phyloP scores from a whole-genome alignment of 331 rosid species.

The Prunus yedoensis region DNA sequence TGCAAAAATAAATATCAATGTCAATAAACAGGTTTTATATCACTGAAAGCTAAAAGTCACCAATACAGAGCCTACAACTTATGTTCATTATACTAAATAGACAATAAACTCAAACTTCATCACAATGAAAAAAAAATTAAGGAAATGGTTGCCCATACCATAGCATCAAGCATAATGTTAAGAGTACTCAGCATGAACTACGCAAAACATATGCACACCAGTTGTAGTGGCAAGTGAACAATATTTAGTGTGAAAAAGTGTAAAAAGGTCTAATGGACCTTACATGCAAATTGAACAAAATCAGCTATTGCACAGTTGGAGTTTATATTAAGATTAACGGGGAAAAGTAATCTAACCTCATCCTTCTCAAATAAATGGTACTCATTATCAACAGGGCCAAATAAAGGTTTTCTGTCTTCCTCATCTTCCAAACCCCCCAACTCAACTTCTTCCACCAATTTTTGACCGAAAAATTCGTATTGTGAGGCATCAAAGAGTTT shows the following conservation, averaged over 20 bases:
- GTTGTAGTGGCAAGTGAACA: background rate
- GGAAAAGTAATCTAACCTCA: conserved; percentile 27
- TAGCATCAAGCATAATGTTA: background rate
- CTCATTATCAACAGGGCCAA: conserved; percentile 46
- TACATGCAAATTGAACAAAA: background rate
- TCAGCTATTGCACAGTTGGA: background rate
- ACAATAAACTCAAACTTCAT: background rate
- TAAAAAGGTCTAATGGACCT: background rate
- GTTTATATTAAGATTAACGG: background rate
- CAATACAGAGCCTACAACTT: background rate
- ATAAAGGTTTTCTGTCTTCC: conserved; percentile 27
- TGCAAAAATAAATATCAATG: background rate
- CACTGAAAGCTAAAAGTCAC: background rate
- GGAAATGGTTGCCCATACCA: background rate
- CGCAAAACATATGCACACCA: background rate
- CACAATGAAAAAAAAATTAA: background rate
- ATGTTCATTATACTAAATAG: background rate
- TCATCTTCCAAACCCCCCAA: conserved; percentile 43
- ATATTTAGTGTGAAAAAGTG: background rate
- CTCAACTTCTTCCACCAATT: conserved; percentile 41
- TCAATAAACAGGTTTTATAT: conserved; percentile 1
- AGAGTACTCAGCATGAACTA: background rate
- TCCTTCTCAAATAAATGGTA: conserved; percentile 53
- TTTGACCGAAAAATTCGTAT: conserved; percentile 54
- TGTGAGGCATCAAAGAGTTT: conserved; percentile 50